Evolutionary conservation across 2,329 filamentous ascomycete species (phyloP).

Genomic region (Aspergillus brasiliensis): DNA sequence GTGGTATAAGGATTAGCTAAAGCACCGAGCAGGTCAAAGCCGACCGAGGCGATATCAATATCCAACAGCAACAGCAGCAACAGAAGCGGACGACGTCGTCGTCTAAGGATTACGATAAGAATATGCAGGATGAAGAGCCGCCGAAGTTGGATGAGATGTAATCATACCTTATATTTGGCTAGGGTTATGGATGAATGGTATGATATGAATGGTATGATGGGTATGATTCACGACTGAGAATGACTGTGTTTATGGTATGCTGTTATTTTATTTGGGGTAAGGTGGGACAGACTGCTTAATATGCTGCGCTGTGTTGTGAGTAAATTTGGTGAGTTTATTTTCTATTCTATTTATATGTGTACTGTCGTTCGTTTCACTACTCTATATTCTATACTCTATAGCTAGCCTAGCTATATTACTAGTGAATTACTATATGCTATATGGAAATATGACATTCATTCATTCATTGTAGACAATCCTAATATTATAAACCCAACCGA

Average conservation of each 20-base stretch:
- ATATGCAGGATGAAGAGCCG: constrained; percentile 8
- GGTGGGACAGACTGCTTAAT: not conserved
- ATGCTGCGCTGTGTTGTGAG: not conserved
- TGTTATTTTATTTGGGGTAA: not conserved
- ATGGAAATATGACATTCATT: no score
- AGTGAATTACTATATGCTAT: no score
- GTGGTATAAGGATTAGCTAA: not conserved
- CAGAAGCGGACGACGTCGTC: not conserved
- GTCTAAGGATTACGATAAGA: constrained; percentile 13
- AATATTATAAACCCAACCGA: not conserved
- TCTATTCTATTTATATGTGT: not conserved
- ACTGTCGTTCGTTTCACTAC: not conserved
- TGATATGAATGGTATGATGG: not conserved
- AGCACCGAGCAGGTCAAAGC: constrained; percentile 15
- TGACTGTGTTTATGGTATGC: not conserved
- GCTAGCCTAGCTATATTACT: no score
- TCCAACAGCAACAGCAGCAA: not conserved
- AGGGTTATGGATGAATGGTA: not conserved
- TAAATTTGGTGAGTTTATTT: not conserved
- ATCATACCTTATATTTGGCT: not conserved
- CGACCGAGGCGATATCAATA: constrained; percentile 17
- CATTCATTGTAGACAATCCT: not conserved
- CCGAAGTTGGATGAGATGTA: constrained; percentile 18
- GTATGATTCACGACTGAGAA: not conserved
- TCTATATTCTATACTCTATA: no score